Evolutionary conservation across 2,329 filamentous ascomycete species (phyloP), one percentile per base, ranked within the genome.

Genomic region (Penicillium olsonii): DNA sequence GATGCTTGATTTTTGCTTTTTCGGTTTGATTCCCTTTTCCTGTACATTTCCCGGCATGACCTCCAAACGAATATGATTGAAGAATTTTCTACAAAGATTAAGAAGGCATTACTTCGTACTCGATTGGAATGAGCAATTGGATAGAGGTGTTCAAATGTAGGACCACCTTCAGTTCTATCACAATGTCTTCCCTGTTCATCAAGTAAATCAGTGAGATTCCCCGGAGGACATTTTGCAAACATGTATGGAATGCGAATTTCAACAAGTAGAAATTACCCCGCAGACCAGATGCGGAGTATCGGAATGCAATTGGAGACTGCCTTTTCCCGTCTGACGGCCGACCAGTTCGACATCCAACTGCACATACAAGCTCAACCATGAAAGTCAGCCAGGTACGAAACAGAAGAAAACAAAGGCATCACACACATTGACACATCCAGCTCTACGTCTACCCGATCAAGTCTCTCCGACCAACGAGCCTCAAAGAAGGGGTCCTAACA

Each of bases 391-490:
- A 70, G 60, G 68, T 69, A 62, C 7, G 56, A 56, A 15, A 19
- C 17, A 14, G 15, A 39, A 19, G 19, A 15, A 14, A 7, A 20
- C 2, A 14, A 15, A 37, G 5, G 11, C 8, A 35, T 10, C 31
- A 40, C n/a, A 7, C 26, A 27, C 12, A 42, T 24, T 50, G 7
- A 37, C 22, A 15, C 10, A 18, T 2, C 14, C 55, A 85, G 81
- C 76, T 90, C 29, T 88, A 85, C 68, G 77, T 87, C 40, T 89
- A 90, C 66, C 87, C 87, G 35, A 84, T 90, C 71, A 90, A 90
- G 66, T 85, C 80, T 7, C 78, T 90, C n/a, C 81, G 84, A 29
- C 82, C 81, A 42, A 80, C 86, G 45, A 68, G 76, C 15, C 71
- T 90, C 26, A 51, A 74, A 4, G 68, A 71, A 0, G 77, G 84